Conservation (phyloP, 805 yeast genomes). For the Saccharomycopsis schoenii region DNA sequence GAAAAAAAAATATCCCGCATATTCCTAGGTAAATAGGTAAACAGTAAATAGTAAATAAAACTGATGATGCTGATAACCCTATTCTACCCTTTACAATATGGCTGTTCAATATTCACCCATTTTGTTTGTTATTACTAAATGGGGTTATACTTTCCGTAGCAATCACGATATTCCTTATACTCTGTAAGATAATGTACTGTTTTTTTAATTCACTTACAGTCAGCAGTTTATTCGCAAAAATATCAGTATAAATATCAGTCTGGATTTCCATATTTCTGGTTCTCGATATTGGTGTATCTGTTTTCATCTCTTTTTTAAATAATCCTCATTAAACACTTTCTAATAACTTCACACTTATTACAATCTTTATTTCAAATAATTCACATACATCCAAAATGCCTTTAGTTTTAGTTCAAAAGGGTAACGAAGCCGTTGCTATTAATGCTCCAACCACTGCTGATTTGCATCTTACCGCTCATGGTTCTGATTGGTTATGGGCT, state of each 20-base stretch:
- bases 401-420: slow-evolving; percentile 6
- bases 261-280: neutral
- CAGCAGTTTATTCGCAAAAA: neutral
- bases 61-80: neutral
- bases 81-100: neutral
- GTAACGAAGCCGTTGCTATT: slow-evolving; percentile 28
- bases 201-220: no score
- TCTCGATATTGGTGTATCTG: neutral
- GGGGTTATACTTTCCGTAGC: neutral
- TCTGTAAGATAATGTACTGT: no score
- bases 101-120: neutral
- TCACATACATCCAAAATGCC: slow-evolving; percentile 1
- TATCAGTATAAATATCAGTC: neutral
- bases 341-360: no score
- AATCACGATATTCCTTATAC: no score
- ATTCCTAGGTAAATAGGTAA: neutral
- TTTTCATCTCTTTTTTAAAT: neutral
- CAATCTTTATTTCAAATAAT: no score
- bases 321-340: neutral
- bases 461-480: slow-evolving; percentile 43
- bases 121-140: neutral
- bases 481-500: slow-evolving; percentile 65
- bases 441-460: slow-evolving; percentile 39
- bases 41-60: neutral
- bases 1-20: slow-evolving; percentile 1